A percentile compares a stretch with the other conserved stretches of the same genome.
phyloP scores from a whole-genome alignment of 139 green algal genomes.

The Raphidocelis subcapitata region DNA sequence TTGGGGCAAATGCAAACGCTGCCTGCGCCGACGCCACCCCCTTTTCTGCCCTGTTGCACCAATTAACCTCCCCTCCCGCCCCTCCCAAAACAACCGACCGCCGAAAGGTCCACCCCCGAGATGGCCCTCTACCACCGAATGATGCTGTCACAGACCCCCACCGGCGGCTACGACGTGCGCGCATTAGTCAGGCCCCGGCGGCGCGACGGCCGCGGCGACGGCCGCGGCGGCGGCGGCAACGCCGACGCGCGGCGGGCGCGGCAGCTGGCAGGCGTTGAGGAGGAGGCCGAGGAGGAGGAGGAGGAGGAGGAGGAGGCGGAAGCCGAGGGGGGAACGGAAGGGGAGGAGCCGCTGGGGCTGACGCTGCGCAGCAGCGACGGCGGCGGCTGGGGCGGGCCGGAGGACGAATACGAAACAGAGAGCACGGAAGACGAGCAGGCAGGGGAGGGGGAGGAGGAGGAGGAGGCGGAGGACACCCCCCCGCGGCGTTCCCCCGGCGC shows the following conservation, averaged over 20 bases:
- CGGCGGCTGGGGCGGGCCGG: too few species aligned
- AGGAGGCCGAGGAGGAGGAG: slow-evolving; percentile 7
- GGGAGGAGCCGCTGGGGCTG: too few species aligned
- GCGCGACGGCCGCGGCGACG: not conserved
- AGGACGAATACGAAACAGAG: not conserved
- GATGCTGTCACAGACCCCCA: slow-evolving; percentile 14
- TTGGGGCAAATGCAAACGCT: not conserved
- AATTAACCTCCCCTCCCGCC: not conserved
- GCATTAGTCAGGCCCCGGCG: too few species aligned
- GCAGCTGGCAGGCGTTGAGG: not conserved
- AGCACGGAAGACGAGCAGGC: not conserved
- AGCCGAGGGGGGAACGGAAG: not conserved
- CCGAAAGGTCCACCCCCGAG: slow-evolving; percentile 14
- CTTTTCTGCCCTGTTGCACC: not conserved
- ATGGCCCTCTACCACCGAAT: slow-evolving; percentile 17
- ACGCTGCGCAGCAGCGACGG: not conserved
- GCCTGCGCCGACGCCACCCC: not conserved
- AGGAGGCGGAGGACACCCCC: not conserved
- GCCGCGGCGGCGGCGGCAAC: not conserved
- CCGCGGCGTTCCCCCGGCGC: too few species aligned
- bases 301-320: slow-evolving; percentile 1
- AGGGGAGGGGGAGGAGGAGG: not conserved
- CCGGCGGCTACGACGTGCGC: not conserved
- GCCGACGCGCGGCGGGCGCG: not conserved
- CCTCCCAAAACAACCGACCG: not conserved